A percentile compares a stretch with the other conserved stretches of the same genome.
Conservation (phyloP, 2,329 filamentous ascomycete species). For the Diaporthe citriasiana region DNA sequence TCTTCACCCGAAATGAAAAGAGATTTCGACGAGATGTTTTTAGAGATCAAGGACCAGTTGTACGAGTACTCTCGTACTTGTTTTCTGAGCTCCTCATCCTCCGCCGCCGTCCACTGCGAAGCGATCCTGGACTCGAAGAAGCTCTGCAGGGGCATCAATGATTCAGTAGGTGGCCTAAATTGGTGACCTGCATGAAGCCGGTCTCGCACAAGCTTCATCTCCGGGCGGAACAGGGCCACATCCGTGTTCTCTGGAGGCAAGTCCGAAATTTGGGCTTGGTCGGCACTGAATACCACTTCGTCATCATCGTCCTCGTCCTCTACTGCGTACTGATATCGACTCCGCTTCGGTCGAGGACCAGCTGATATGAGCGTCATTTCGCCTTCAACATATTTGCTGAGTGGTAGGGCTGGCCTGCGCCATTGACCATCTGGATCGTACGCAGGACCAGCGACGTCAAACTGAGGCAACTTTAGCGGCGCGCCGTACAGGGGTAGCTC, state of each 20-base stretch:
- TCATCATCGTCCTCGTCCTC: constrained; percentile 74
- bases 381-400: constrained; percentile 89
- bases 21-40: constrained; percentile 80
- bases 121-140: constrained; percentile 91
- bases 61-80: constrained; percentile 94
- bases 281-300: constrained; percentile 55
- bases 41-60: constrained; percentile 96
- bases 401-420: constrained; percentile 82
- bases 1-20: constrained; percentile 88
- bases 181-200: constrained; percentile 91
- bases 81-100: constrained; percentile 89
- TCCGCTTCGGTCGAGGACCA: constrained; percentile 79
- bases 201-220: constrained; percentile 91
- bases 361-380: constrained; percentile 79
- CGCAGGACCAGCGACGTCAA: constrained; percentile 70
- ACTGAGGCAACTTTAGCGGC: constrained; percentile 70
- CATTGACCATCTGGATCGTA: constrained; percentile 78
- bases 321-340: constrained; percentile 84
- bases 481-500: constrained; percentile 86
- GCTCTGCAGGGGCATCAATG: constrained; percentile 87
- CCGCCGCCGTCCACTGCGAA: constrained; percentile 91
- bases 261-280: constrained; percentile 52
- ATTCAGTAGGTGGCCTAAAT: constrained; percentile 92
- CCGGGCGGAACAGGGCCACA: constrained; percentile 89
- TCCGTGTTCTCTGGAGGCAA: constrained; percentile 78